Evolutionary conservation across 306 rosid genomes (phyloP).

Genomic region (Casuarina glauca): DNA sequence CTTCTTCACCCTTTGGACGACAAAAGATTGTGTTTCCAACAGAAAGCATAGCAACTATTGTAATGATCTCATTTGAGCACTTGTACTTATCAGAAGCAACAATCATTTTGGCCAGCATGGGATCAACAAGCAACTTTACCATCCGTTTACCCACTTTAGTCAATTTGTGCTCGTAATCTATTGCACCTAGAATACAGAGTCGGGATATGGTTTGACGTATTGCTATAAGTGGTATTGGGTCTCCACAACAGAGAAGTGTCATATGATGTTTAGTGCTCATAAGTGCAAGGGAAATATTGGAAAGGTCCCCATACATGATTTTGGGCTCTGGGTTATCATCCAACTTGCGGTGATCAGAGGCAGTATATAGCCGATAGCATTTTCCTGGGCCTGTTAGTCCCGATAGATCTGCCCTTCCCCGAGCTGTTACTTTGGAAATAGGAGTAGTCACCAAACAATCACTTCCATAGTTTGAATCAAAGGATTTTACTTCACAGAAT

Average conservation of each 20-base stretch:
- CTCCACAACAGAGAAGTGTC: too few relatives aligned
- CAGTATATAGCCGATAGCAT: conserved; percentile 88
- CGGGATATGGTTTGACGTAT: too few relatives aligned
- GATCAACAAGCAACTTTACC: conserved; percentile 96
- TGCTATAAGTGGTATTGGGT: too few relatives aligned
- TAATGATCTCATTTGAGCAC: conserved; percentile 81
- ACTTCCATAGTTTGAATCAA: conserved; percentile 89
- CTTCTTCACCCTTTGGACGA: conserved; percentile 98
- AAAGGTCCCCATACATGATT: too few relatives aligned
- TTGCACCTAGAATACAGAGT: too few relatives aligned
- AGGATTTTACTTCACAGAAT: conserved; percentile 68
- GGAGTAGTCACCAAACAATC: conserved; percentile 80
- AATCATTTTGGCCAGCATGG: too few relatives aligned
- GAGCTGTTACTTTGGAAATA: conserved; percentile 93
- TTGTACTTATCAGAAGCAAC: too few relatives aligned
- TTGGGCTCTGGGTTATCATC: too few relatives aligned
- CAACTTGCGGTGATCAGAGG: too few relatives aligned
- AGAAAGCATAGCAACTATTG: conserved; percentile 91
- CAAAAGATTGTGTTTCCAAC: conserved; percentile 88
- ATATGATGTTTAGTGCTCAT: too few relatives aligned
- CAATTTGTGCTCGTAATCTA: too few relatives aligned
- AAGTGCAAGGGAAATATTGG: too few relatives aligned
- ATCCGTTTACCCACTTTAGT: conserved; percentile 84
- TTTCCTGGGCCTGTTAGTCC: conserved; percentile 98
- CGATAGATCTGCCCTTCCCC: conserved; percentile 87